Evolutionary conservation across 108 stramenopile genomes (phyloP).

Genomic region (Ochromonas danica): DNA sequence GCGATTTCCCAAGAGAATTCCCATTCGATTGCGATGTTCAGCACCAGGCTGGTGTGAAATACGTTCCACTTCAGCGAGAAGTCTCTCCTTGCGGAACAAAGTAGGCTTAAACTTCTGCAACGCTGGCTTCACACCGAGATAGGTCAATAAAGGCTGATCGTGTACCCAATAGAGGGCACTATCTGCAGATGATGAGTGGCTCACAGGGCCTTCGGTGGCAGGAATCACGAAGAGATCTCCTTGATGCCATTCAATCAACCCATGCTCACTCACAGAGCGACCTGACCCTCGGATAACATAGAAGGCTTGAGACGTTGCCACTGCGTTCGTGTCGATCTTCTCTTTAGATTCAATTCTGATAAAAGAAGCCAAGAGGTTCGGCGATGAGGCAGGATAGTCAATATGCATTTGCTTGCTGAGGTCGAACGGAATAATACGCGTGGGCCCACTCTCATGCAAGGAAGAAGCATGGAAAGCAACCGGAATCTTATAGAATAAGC

Average conservation of each 20-base stretch:
- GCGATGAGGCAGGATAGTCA: conserved; percentile 42
- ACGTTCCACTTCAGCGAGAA: conserved; percentile 39
- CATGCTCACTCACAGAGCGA: conserved; percentile 6
- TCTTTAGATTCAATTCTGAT: conserved; percentile 33
- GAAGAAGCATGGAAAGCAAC: not conserved
- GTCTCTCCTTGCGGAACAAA: conserved; percentile 25
- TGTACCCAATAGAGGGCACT: conserved; percentile 47
- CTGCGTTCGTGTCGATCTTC: conserved; percentile 25
- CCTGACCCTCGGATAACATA: conserved; percentile 44
- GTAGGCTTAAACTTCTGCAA: conserved; percentile 35
- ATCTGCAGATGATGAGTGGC: conserved; percentile 12
- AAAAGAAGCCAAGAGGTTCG: conserved; percentile 44
- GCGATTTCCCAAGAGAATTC: conserved; percentile 34
- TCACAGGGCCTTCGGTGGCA: conserved; percentile 15
- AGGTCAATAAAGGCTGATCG: conserved; percentile 44
- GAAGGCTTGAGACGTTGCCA: conserved; percentile 47
- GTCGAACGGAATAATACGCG: conserved; percentile 37
- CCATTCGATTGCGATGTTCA: conserved; percentile 44
- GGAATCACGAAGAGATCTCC: conserved; percentile 47
- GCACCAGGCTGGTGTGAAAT: conserved; percentile 36
- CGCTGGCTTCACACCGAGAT: conserved; percentile 40
- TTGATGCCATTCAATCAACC: conserved; percentile 32
- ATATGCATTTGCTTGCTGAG: conserved; percentile 23
- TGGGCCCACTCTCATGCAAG: conserved; percentile 28
- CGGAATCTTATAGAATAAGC: not conserved